A percentile compares a stretch with the other conserved stretches of the same genome.
Conservation (phyloP, 495 filamentous ascomycete species). For the Cenococcum geophilum region DNA sequence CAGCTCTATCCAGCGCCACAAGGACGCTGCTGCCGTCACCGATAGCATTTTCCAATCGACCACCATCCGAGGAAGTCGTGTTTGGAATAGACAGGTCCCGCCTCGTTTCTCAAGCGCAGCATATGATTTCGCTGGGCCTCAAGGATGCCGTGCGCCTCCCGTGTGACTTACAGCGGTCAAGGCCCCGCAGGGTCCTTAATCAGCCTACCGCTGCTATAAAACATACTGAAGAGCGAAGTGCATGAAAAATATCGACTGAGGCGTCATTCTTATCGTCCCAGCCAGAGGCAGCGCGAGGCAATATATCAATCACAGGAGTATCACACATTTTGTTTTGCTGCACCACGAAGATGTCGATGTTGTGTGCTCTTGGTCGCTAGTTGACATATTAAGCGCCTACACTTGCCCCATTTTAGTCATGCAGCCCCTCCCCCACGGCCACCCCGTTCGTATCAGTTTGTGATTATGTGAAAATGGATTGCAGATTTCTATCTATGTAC, state of each 20-base stretch:
- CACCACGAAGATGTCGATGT: not conserved
- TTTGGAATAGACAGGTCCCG: slow-evolving; percentile 7
- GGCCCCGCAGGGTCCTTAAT: slow-evolving; percentile 16
- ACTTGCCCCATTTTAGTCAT: not conserved
- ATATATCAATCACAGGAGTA: slow-evolving; percentile 1
- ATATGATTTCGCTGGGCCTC: not conserved
- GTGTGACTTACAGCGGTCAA: slow-evolving; percentile 29
- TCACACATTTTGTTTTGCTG: not conserved
- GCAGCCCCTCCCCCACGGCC: slow-evolving; percentile 3
- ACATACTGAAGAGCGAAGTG: not conserved
- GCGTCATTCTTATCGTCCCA: not conserved
- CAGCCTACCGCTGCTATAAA: not conserved
- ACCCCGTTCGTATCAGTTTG: slow-evolving; percentile 5
- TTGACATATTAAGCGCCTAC: slow-evolving; percentile 5
- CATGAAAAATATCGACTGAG: not conserved
- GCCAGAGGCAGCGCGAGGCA: not conserved
- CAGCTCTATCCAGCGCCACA: no score
- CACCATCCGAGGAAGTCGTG: not conserved
- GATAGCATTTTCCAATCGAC: not conserved
- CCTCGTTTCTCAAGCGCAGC: slow-evolving; percentile 1
- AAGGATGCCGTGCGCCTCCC: slow-evolving; percentile 11
- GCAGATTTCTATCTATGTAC: not conserved
- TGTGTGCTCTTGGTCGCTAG: not conserved
- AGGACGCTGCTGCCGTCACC: no score
- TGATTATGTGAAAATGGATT: slow-evolving; percentile 9